Conservation (phyloP, 345 rosid genomes). For the Aegle marmelos region DNA sequence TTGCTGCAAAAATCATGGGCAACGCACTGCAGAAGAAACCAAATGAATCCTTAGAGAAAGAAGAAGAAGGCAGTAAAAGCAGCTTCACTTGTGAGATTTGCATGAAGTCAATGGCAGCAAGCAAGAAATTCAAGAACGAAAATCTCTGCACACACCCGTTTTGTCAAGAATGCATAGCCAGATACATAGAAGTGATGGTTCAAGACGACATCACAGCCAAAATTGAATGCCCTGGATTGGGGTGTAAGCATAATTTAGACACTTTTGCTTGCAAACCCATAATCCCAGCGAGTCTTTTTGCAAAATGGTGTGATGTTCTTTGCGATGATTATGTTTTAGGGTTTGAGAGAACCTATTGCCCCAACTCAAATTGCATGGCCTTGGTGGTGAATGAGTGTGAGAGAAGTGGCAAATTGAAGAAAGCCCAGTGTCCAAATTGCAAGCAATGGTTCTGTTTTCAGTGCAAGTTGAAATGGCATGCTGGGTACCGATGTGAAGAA, state of each 20-base stretch:
- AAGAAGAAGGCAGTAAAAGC: background rate
- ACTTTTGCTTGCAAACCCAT: constrained; percentile 23
- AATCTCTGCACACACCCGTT: constrained; percentile 23
- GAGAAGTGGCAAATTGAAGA: constrained; percentile 17
- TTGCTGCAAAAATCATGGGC: background rate
- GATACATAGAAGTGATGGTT: constrained; percentile 22
- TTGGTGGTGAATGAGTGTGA: constrained; percentile 33
- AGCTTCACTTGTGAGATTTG: constrained; percentile 31
- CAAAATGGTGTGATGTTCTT: constrained; percentile 31
- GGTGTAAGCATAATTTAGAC: constrained; percentile 22
- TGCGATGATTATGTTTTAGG: constrained; percentile 11
- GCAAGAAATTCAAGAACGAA: constrained; percentile 24
- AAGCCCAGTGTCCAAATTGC: constrained; percentile 27
- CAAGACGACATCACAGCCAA: constrained; percentile 15
- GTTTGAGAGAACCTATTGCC: constrained; percentile 28
- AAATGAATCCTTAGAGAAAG: background rate
- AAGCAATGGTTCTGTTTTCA: constrained; percentile 25
- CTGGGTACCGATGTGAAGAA: constrained; percentile 28
- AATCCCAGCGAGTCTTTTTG: constrained; percentile 20
- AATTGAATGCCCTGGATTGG: constrained; percentile 27
- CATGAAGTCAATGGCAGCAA: constrained; percentile 17
- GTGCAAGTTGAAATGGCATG: constrained; percentile 33
- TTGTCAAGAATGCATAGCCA: constrained; percentile 29
- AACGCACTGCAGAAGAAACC: background rate
- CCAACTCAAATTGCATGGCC: constrained; percentile 23